These are phyloP conservation scores for Senna siamea DNA, from an alignment of 306 rosid species.

Conservation along the genomic window DNA sequence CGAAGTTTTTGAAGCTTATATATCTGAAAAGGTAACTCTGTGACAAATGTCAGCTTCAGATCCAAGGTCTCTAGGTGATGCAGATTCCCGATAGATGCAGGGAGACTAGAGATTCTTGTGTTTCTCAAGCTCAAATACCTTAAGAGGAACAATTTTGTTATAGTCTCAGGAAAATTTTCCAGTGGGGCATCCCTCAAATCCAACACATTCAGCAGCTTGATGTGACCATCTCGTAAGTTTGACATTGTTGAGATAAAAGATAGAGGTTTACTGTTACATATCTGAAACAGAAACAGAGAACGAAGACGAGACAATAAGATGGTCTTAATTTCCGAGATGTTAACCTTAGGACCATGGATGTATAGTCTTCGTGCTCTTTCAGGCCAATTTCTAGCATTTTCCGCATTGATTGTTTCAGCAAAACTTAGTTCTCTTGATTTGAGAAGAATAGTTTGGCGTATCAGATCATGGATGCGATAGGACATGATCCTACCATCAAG, in stretches of 20 bases:
- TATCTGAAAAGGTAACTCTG: slow-evolving; percentile 43
- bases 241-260: background rate
- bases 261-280: too few relatives aligned
- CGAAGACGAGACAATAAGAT: background rate
- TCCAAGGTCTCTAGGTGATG: slow-evolving; percentile 47
- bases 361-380: slow-evolving; percentile 9
- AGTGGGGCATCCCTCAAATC: slow-evolving; percentile 38
- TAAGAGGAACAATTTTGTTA: slow-evolving; percentile 33
- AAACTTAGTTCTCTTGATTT: background rate
- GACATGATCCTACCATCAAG: background rate
- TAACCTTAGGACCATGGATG: background rate
- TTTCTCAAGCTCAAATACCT: slow-evolving; percentile 45
- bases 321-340: background rate
- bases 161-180: slow-evolving; percentile 28
- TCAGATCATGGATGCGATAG: background rate
- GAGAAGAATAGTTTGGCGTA: background rate
- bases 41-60: slow-evolving; percentile 40
- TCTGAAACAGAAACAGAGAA: background rate
- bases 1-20: slow-evolving; percentile 40
- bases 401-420: background rate
- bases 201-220: slow-evolving; percentile 45
- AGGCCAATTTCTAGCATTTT: background rate
- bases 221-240: background rate
- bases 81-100: slow-evolving; percentile 40
- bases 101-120: slow-evolving; percentile 37